A percentile compares a stretch with the other conserved stretches of the same genome.
phyloP scores from a whole-genome alignment of 768 basidiomycete genomes.

The Xanthoconium stramineum region DNA sequence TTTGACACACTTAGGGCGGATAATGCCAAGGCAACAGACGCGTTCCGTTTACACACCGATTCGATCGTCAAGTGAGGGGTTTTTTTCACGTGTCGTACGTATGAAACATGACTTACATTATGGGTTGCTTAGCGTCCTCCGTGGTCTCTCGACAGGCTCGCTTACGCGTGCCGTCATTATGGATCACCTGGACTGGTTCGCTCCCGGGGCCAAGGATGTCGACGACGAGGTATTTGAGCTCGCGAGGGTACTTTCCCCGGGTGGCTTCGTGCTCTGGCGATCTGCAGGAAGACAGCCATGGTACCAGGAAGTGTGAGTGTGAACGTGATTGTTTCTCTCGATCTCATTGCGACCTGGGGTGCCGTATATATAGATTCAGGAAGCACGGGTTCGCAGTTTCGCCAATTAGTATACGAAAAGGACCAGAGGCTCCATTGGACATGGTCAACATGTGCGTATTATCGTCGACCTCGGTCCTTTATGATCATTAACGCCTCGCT shows the following conservation, averaged over 20 bases:
- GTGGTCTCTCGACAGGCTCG: slow-evolving; percentile 41
- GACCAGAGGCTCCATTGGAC: slow-evolving; percentile 50
- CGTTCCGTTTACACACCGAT: slow-evolving; percentile 71
- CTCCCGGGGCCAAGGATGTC: slow-evolving; percentile 44
- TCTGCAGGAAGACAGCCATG: slow-evolving; percentile 62
- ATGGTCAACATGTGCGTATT: slow-evolving; percentile 63
- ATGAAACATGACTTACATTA: background rate
- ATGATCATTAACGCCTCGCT: background rate
- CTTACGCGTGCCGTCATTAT: slow-evolving; percentile 66
- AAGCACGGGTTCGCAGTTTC: slow-evolving; percentile 51
- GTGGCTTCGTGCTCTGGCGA: slow-evolving; percentile 65
- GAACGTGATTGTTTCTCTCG: background rate
- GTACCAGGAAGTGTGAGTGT: slow-evolving; percentile 51
- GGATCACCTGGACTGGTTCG: slow-evolving; percentile 67
- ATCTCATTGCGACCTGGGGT: background rate
- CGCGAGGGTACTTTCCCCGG: slow-evolving; percentile 50
- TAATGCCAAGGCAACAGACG: slow-evolving; percentile 42
- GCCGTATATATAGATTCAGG: slow-evolving; percentile 38
- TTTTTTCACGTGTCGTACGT: background rate
- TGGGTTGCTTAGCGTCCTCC: slow-evolving; percentile 37
- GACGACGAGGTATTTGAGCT: slow-evolving; percentile 56
- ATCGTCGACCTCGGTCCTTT: background rate
- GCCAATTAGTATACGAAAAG: slow-evolving; percentile 51
- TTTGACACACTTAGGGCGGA: slow-evolving; percentile 54
- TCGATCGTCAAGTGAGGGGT: slow-evolving; percentile 57